Base-by-base conservation (phyloP, 345 rosid species). In the Odontarrhena argentea region DNA sequence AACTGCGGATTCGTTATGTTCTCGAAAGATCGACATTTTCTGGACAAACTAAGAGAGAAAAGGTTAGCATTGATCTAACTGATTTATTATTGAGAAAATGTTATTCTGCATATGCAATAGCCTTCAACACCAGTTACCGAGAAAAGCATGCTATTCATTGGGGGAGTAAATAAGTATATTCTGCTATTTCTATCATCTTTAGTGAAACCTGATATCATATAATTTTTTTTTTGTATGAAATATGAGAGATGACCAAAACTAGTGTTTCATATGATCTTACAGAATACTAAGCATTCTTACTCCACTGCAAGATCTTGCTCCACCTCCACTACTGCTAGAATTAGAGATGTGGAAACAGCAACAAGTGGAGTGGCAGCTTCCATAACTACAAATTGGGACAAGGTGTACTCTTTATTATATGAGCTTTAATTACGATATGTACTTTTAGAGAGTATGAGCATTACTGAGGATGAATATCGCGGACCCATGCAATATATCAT, bases 1-100 rank as follows among this genome's bases (percentile, higher is more conserved):
- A 90, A 75, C 96, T 93, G 76, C 92, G 97, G 26, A 65, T 78
- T 62, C 85, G 84, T 64, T 74, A 85, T 77, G 86, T 85, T 68
- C 75, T 76, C 69, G 92, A 84, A 65, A 79, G 84, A 82, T 73
- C 67, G 11, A 77, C 81, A 58, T 79, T 81, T 71, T 74, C 66
- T 28, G 81, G 72, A 35, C 70, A 79, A 63, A 72, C 73, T 34
- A 86, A 81, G 65, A 81, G 79, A 74, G 98, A 83, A 67, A 77
- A 76, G 68, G 77, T 85, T 60, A 90, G 38, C 38, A 68, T 18
- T 59, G 34, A 24, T 14, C 8, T 56, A 56, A n/a, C 43, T 79
- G 71, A 30, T 9, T 7, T 42, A n/a, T 43, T 41, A 60, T 38
- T 18, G 48, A 46, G 47, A 41, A 26, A 44, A 43, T 36, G 38